Base-by-base conservation (phyloP, 164 flowering plant genomes). In the Berberis thunbergii region DNA sequence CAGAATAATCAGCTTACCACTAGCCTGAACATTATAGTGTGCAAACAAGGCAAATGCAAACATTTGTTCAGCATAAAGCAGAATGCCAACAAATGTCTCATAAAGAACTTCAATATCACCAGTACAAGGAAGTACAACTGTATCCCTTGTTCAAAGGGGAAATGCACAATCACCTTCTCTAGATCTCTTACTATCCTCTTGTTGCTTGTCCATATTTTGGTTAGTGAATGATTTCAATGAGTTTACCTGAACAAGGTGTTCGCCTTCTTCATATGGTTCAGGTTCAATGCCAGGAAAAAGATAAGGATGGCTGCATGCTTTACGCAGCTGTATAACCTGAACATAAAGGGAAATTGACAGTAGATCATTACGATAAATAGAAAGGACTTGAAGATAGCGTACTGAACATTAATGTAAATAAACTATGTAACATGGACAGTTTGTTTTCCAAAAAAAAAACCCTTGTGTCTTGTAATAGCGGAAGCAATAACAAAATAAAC, bases 281-380 rank as follows among this genome's bases (percentile, higher is more conserved):
- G 98, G 97, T 77, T 93, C 98, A 70, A 93, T 90, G 54, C 98
- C 97, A 65, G 88, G 88, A 65, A 93, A 93, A 55, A 93, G 90
- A 64, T 93, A 93, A 44, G 98, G 98, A 76, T 93, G 98, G 67
- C 98, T 93, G 64, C 96, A 90, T 61, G 95, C 89, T 76, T 93
- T 93, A 38, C 98, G 77, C 45, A 93, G 74, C 66, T 93, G 98
- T 49, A 93, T 79, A 41, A 93, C 92, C 98, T 93, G 81, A 52
- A 69, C 54, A 49, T 7, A 3, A 57, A 9, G 45, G 41, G 50
- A 13, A 64, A 62, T 9, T 10, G 8, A 62, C 44, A 53, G 54
- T 59, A 61, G 59, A 49, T 57, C 57, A 57, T 13, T 59, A 10
- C 56, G 26, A 43, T 40, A 67, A 45, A 59, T n/a, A 45, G 38